Evolutionary conservation across 176 grass and related monocot genomes (phyloP).

Genomic region (Secale cereale): DNA sequence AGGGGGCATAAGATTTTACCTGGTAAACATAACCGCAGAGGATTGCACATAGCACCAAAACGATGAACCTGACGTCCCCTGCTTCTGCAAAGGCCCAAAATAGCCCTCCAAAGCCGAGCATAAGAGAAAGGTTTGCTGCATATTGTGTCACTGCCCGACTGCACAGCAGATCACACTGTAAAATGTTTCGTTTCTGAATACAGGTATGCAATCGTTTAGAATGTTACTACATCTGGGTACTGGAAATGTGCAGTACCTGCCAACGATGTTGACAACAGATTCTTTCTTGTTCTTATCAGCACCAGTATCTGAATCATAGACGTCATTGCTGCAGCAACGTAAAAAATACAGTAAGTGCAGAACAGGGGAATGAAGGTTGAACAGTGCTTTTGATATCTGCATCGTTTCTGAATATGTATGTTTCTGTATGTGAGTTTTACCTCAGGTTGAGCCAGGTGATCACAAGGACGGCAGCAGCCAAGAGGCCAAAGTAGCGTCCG

Average conservation of each 20-base stretch:
- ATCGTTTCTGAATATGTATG: too few relatives aligned
- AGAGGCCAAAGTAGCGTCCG: constrained; percentile 48
- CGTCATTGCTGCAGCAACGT: too few relatives aligned
- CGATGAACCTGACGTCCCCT: constrained; percentile 59
- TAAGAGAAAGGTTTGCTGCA: constrained; percentile 63
- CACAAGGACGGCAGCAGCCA: constrained; percentile 62
- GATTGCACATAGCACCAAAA: constrained; percentile 69
- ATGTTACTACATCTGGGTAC: too few relatives aligned
- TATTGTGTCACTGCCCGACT: constrained; percentile 55
- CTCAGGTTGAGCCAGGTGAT: too few relatives aligned
- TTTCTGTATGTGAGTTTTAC: too few relatives aligned
- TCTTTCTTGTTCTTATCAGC: constrained; percentile 90
- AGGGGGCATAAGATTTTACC: constrained; percentile 29
- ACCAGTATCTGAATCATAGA: constrained; percentile 55
- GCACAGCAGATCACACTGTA: constrained; percentile 16
- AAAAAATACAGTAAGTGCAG: too few relatives aligned
- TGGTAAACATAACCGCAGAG: constrained; percentile 90
- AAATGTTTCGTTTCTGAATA: not conserved
- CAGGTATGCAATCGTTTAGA: not conserved
- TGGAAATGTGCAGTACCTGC: too few relatives aligned
- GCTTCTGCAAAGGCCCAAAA: constrained; percentile 73
- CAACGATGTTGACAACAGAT: constrained; percentile 83
- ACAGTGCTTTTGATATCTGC: not conserved
- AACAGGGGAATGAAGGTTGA: too few relatives aligned
- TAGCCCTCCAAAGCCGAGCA: constrained; percentile 57